Percentiles rank a stretch among this genome's conserved stretches.
These are phyloP conservation scores for Mortierella sp. DNA, from an alignment of 371 early-diverging fungal species.

Conservation along the genomic window DNA sequence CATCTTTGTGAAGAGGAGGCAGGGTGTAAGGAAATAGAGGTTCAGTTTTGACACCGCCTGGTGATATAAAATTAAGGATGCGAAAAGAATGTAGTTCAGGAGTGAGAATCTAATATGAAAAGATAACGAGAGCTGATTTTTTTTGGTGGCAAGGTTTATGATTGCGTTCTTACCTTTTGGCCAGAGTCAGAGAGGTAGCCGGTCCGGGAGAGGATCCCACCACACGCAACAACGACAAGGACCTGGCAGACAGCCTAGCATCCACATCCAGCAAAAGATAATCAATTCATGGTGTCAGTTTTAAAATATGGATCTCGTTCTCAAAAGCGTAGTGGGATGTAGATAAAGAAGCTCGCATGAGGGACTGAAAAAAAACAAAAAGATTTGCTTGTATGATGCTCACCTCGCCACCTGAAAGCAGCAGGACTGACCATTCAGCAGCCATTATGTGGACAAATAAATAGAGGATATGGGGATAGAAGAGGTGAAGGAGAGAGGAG, in stretches of 20 bases:
- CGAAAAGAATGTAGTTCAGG: not conserved
- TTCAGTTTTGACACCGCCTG: constrained; percentile 82
- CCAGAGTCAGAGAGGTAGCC: constrained; percentile 46
- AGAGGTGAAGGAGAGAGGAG: not conserved
- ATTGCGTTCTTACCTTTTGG: constrained; percentile 34
- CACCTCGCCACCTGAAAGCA: constrained; percentile 1
- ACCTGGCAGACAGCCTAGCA: constrained; percentile 50
- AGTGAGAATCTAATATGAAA: not conserved
- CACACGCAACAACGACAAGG: constrained; percentile 36
- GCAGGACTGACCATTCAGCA: not conserved
- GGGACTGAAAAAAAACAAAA: not conserved
- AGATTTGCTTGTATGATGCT: too few species aligned
- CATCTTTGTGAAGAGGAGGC: constrained; percentile 80
- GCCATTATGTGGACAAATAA: not conserved
- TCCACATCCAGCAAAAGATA: not conserved
- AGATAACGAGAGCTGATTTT: not conserved
- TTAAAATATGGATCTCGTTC: not conserved
- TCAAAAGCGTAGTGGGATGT: too few species aligned
- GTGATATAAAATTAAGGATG: not conserved
- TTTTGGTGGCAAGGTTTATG: not conserved
- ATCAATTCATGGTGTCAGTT: not conserved
- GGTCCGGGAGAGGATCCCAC: constrained; percentile 38
- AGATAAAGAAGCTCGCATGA: too few species aligned
- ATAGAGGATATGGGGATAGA: not conserved
- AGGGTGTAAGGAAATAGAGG: constrained; percentile 82